Conservation (phyloP, 441 rosid genomes). For the Gossypium aridum region DNA sequence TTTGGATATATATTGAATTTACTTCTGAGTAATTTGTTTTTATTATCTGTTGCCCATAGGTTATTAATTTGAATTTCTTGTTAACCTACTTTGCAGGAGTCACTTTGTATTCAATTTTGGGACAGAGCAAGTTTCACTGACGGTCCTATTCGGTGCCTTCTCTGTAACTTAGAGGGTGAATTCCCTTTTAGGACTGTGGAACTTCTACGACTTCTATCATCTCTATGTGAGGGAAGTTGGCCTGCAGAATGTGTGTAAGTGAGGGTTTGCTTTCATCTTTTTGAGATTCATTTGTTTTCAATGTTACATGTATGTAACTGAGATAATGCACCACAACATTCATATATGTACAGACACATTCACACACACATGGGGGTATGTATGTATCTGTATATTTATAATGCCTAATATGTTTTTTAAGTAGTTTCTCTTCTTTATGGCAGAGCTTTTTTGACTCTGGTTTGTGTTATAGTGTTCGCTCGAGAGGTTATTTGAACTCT, state of each 20-base stretch:
- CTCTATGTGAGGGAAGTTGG: constrained; percentile 97
- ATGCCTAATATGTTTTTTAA: not conserved
- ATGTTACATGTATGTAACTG: not conserved
- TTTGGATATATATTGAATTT: constrained; percentile 26
- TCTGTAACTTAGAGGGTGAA: constrained; percentile 82
- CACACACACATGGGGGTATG: not conserved
- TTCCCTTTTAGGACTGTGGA: constrained; percentile 76
- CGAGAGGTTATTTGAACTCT: not conserved
- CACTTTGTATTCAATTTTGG: constrained; percentile 97
- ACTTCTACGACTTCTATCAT: constrained; percentile 72
- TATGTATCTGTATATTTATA: not conserved
- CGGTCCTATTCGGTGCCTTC: constrained; percentile 96
- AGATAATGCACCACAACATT: not conserved
- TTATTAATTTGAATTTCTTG: constrained; percentile 22
- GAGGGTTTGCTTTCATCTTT: not conserved
- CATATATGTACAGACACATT: not conserved
- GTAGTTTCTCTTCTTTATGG: not conserved
- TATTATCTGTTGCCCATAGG: constrained; percentile 1
- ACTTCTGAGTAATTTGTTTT: constrained; percentile 14
- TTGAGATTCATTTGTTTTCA: not conserved
- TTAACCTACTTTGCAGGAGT: constrained; percentile 54
- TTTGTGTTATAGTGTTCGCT: not conserved
- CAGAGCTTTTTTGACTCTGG: not conserved
- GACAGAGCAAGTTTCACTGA: constrained; percentile 87
- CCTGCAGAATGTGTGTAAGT: constrained; percentile 98